Evolutionary conservation across 371 early-diverging fungal genomes (phyloP).

Genomic region (Parasitella parasitica): DNA sequence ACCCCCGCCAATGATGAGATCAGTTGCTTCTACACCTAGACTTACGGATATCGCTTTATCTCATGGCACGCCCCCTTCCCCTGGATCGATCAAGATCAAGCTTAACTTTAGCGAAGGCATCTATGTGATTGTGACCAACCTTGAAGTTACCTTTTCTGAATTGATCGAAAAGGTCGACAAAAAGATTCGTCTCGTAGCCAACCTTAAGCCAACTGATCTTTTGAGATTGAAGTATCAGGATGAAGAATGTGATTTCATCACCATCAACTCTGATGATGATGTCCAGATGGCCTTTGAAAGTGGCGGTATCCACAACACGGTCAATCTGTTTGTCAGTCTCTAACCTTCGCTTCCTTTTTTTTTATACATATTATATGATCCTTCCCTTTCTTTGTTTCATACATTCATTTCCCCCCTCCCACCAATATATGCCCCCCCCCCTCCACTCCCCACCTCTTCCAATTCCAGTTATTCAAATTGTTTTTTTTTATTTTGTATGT

Average conservation of each 20-base stretch:
- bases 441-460: no score
- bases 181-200: slow-evolving; percentile 80
- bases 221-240: slow-evolving; percentile 84
- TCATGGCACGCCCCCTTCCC: slow-evolving; percentile 21
- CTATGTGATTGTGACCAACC: slow-evolving; percentile 80
- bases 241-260: slow-evolving; percentile 88
- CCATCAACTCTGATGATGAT: slow-evolving; percentile 86
- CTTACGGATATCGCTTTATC: slow-evolving; percentile 13
- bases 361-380: neutral
- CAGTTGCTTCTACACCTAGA: slow-evolving; percentile 33
- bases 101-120: slow-evolving; percentile 84
- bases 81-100: slow-evolving; percentile 66
- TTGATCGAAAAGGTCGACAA: slow-evolving; percentile 79
- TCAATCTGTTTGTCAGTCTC: slow-evolving; percentile 34
- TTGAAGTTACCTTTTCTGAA: slow-evolving; percentile 68
- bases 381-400: neutral
- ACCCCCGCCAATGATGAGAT: slow-evolving; percentile 20
- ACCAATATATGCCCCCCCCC: neutral
- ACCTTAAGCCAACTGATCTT: slow-evolving; percentile 35
- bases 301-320: slow-evolving; percentile 34
- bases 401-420: neutral
- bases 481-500: neutral
- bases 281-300: slow-evolving; percentile 88
- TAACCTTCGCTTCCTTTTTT: slow-evolving; percentile 2
- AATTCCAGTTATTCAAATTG: slow-evolving; percentile 2